phyloP scores from a whole-genome alignment of 805 yeast genomes.

The Candida xyloterini region DNA sequence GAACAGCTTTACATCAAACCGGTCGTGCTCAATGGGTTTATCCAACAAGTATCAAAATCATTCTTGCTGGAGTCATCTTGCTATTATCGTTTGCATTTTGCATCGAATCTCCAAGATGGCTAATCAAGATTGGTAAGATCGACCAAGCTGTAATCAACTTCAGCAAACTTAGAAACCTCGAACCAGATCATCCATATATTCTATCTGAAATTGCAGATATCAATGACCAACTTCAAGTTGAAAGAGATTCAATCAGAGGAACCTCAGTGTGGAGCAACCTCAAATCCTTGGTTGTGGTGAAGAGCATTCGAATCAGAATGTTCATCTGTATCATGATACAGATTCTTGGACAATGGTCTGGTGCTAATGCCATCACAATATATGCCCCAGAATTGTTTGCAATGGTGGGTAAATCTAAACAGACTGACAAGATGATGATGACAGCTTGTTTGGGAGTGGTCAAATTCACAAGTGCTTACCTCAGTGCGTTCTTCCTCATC shows the following conservation, averaged over 20 bases:
- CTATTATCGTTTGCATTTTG: slow-evolving; percentile 41
- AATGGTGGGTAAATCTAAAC: slow-evolving; percentile 43
- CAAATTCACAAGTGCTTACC: slow-evolving; percentile 47
- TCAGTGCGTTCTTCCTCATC: slow-evolving; percentile 51
- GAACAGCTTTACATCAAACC: slow-evolving; percentile 42
- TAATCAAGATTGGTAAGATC: slow-evolving; percentile 39
- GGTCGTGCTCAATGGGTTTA: slow-evolving; percentile 48
- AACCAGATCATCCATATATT: slow-evolving; percentile 47
- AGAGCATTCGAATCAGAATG: slow-evolving; percentile 46
- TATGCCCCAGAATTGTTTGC: slow-evolving; percentile 53
- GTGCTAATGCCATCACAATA: slow-evolving; percentile 53
- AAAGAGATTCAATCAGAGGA: slow-evolving; percentile 22
- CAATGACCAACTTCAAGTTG: slow-evolving; percentile 41
- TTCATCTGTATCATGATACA: slow-evolving; percentile 42
- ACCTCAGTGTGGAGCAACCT: slow-evolving; percentile 24
- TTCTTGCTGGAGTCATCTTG: slow-evolving; percentile 45
- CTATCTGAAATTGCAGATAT: slow-evolving; percentile 50
- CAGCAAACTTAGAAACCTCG: slow-evolving; percentile 42
- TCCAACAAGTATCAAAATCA: slow-evolving; percentile 47
- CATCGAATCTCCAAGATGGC: slow-evolving; percentile 52
- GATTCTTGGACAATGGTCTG: slow-evolving; percentile 57
- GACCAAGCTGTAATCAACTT: slow-evolving; percentile 41
- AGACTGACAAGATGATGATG: slow-evolving; percentile 39
- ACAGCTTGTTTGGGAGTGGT: slow-evolving; percentile 54
- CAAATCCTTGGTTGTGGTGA: slow-evolving; percentile 37